Base-by-base conservation (phyloP, 2,329 filamentous ascomycete species). In the Amauroascus niger region DNA sequence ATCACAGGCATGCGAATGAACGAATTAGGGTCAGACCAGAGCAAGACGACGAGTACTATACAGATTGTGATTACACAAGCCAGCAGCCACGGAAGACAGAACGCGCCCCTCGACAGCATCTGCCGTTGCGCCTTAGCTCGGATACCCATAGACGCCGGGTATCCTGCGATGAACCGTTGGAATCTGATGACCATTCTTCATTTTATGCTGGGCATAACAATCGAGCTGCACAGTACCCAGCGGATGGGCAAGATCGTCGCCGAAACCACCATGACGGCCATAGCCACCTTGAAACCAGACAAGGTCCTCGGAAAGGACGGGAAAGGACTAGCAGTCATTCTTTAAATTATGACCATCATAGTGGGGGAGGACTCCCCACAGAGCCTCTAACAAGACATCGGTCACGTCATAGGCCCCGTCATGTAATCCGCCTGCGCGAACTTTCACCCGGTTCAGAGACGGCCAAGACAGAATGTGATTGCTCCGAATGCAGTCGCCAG, bases 311-410 rank as follows among this genome's bases (percentile, higher is more conserved):
- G 16, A 13, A 20, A 4, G 9, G 45, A 28, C n/a, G 26, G 4
- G 37, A 40, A 13, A 48, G 46, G 16, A 32, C 49, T 20, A 37
- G 40, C 16, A 55, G 26, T 35, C 44, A 43, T 32, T 46, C 35
- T 52, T 49, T 8, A 16, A 24, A 44, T 37, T n/a, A 28, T 35
- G 5, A 46, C 9, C 33, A 30, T 39, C 11, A n/a, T 11, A 26
- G 18, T 28, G 43, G 8, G 8, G 11, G 22, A 32, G 30, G 22
- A 7, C 48, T 7, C 33, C 20, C 20, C 9, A 13, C 47, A 18
- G 11, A 16, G 1, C 24, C 9, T n/a, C 18, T 16, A 35, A 18
- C 3, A 22, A 22, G 30, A 14, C 18, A 22, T 35, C 28, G 14
- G 13, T 13, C 8, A 14, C 16, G 16, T 28, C 32, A 26, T 13